phyloP scores from a whole-genome alignment of 2,329 filamentous ascomycete species.

The Fusarium azukiicola region DNA sequence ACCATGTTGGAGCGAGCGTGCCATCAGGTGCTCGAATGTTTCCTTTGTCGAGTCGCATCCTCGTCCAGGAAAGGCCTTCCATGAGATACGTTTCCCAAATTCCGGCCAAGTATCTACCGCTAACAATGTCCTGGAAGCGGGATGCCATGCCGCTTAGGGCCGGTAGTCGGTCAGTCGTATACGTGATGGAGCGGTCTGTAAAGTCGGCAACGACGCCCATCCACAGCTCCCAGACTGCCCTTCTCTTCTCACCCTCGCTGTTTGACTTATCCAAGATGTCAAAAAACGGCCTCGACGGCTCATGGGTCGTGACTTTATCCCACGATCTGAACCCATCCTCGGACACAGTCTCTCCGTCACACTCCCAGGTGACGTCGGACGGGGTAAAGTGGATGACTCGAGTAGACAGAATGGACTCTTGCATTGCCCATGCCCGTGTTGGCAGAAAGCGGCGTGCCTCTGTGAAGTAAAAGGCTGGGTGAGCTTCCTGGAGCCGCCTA shows the following conservation, averaged over 20 bases:
- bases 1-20: constrained; percentile 8
- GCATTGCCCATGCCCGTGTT: constrained; percentile 7
- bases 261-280: background rate
- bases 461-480: background rate
- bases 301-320: background rate
- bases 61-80: background rate
- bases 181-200: background rate
- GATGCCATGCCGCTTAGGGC: constrained; percentile 9
- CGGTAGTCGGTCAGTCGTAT: background rate
- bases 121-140: background rate
- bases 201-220: background rate
- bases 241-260: background rate
- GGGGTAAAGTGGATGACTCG: background rate
- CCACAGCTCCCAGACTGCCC: background rate
- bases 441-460: background rate
- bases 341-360: background rate
- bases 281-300: background rate
- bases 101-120: background rate
- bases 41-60: background rate
- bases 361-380: constrained; percentile 1
- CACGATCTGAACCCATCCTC: background rate
- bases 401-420: background rate
- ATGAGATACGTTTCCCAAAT: constrained; percentile 5
- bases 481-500: background rate
- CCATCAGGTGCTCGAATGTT: background rate